A percentile compares a stretch with the other conserved stretches of the same genome.
Evolutionary conservation across 2,329 filamentous ascomycete genomes (phyloP).

Genomic region (Blastomyces parvus): DNA sequence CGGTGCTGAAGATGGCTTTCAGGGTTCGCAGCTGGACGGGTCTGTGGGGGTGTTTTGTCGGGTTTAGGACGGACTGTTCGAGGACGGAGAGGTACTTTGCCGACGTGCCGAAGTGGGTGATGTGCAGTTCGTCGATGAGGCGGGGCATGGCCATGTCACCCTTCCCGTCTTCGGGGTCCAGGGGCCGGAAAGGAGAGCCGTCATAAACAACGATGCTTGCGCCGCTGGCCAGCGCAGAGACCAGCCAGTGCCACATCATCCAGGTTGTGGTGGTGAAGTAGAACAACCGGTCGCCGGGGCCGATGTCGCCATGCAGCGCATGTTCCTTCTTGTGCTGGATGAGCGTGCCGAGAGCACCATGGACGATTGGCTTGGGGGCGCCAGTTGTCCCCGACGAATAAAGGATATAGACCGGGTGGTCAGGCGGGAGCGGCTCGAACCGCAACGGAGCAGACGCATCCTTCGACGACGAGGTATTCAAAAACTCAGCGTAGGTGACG

Average conservation of each 20-base stretch:
- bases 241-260: slow-evolving; percentile 99
- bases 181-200: slow-evolving; percentile 76
- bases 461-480: slow-evolving; percentile 31
- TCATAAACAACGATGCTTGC: slow-evolving; percentile 82
- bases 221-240: slow-evolving; percentile 74
- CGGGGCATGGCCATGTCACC: slow-evolving; percentile 73
- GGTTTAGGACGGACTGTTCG: slow-evolving; percentile 64
- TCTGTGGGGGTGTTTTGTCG: slow-evolving; percentile 42
- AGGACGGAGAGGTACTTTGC: slow-evolving; percentile 88
- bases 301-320: slow-evolving; percentile 73
- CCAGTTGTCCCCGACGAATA: slow-evolving; percentile 89
- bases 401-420: slow-evolving; percentile 86
- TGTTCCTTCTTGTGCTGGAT: slow-evolving; percentile 98
- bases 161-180: slow-evolving; percentile 45
- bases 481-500: slow-evolving; percentile 37
- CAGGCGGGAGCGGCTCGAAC: slow-evolving; percentile 71
- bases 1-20: slow-evolving; percentile 85
- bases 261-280: slow-evolving; percentile 94
- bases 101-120: slow-evolving; percentile 91
- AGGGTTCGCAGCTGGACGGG: slow-evolving; percentile 43
- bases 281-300: slow-evolving; percentile 62
- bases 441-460: slow-evolving; percentile 34
- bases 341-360: slow-evolving; percentile 79
- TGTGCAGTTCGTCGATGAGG: slow-evolving; percentile 67
- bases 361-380: slow-evolving; percentile 84